Percentiles rank a stretch among this genome's conserved stretches.
phyloP scores from a whole-genome alignment of 164 flowering plant genomes.

The Vitis rupestris region DNA sequence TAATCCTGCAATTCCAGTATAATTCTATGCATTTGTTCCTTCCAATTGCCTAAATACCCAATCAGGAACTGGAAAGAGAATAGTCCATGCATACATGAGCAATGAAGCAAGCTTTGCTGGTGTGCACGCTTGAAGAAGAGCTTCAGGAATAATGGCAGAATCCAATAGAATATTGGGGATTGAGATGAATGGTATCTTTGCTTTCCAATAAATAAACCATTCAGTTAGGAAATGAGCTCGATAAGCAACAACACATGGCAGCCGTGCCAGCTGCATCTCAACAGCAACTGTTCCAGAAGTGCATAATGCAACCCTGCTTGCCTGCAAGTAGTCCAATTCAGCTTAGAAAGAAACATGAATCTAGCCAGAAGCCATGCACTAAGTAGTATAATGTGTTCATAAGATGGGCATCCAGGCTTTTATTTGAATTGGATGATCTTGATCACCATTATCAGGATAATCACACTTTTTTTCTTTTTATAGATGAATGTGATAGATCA shows the following conservation, averaged over 20 bases:
- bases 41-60: not conserved
- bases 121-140: slow-evolving; percentile 69
- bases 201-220: slow-evolving; percentile 66
- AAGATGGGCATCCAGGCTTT: too few species aligned
- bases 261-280: slow-evolving; percentile 87
- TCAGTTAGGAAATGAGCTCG: slow-evolving; percentile 89
- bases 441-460: too few species aligned
- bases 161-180: slow-evolving; percentile 87
- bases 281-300: slow-evolving; percentile 91
- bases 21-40: too few species aligned
- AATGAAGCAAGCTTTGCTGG: slow-evolving; percentile 53
- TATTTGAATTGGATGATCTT: too few species aligned
- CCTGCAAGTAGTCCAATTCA: slow-evolving; percentile 47
- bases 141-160: slow-evolving; percentile 84
- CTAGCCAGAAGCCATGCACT: not conserved
- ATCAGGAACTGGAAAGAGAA: not conserved
- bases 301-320: slow-evolving; percentile 79
- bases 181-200: slow-evolving; percentile 74
- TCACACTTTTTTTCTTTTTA: not conserved
- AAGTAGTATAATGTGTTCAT: too few species aligned
- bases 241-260: slow-evolving; percentile 88
- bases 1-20: too few species aligned
- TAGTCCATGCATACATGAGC: slow-evolving; percentile 36
- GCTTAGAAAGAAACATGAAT: not conserved
- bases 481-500: not conserved